Percentiles rank a stretch among this genome's conserved stretches.
phyloP scores from a whole-genome alignment of 768 basidiomycete genomes.

The Leucogyrophana mollusca region DNA sequence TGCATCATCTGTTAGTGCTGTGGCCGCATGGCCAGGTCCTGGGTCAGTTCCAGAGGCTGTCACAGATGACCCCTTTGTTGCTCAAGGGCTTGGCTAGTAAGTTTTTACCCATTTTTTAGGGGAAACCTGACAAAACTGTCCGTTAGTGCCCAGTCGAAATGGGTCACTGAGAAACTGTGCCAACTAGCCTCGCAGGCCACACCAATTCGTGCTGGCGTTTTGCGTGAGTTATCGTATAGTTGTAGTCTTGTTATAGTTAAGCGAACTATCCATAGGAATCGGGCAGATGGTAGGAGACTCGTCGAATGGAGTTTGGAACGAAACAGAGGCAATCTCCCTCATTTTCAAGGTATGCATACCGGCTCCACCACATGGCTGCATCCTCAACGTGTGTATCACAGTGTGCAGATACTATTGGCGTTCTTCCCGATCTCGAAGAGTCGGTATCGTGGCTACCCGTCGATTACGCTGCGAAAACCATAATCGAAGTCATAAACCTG shows the following conservation, averaged over 20 bases:
- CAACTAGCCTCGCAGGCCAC: slow-evolving; percentile 36
- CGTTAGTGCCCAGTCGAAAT: slow-evolving; percentile 37
- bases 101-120: slow-evolving; percentile 28
- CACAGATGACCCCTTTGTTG: slow-evolving; percentile 21
- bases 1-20: slow-evolving; percentile 44
- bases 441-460: slow-evolving; percentile 49
- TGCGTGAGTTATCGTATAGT: slow-evolving; percentile 14
- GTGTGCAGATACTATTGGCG: slow-evolving; percentile 39
- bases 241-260: slow-evolving; percentile 6
- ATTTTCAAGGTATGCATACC: slow-evolving; percentile 23
- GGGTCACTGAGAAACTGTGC: slow-evolving; percentile 53
- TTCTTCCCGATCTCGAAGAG: slow-evolving; percentile 32
- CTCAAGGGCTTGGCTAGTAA: slow-evolving; percentile 34
- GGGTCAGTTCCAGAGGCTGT: slow-evolving; percentile 20
- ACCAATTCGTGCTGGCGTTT: slow-evolving; percentile 16
- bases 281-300: slow-evolving; percentile 58
- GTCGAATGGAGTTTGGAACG: slow-evolving; percentile 49
- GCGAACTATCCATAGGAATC: slow-evolving; percentile 43
- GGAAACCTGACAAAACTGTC: neutral
- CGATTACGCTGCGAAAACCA: slow-evolving; percentile 46
- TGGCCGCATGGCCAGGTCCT: slow-evolving; percentile 18
- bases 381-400: slow-evolving; percentile 23
- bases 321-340: slow-evolving; percentile 40
- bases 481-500: slow-evolving; percentile 40
- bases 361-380: neutral